These are phyloP conservation scores for Silene vulgaris DNA, from an alignment of 179 eudicot species.

Conservation along the genomic window DNA sequence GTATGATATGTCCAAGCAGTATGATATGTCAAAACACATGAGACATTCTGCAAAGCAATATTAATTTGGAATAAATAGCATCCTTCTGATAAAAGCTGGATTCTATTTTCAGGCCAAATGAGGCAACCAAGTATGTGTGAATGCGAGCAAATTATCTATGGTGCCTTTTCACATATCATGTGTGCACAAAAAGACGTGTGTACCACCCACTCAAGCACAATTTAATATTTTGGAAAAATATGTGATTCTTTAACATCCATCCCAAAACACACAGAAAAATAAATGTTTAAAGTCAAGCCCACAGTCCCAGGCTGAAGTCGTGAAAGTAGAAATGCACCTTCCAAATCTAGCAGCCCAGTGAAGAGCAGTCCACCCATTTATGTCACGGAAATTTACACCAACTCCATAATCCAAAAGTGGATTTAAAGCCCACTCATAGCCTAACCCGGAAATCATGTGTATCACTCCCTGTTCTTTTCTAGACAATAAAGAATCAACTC, in stretches of 20 bases:
- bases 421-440: slow-evolving; percentile 85
- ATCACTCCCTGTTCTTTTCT: slow-evolving; percentile 87
- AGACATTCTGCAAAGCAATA: slow-evolving; percentile 8
- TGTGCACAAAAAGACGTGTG: neutral
- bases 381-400: slow-evolving; percentile 75
- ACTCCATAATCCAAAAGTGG: slow-evolving; percentile 67
- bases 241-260: neutral
- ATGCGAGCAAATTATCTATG: neutral
- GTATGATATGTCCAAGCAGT: neutral
- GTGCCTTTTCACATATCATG: neutral
- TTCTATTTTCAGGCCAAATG: neutral
- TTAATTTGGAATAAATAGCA: neutral
- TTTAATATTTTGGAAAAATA: neutral
- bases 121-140: neutral
- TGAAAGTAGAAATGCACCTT: slow-evolving; percentile 43
- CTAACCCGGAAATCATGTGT: slow-evolving; percentile 86
- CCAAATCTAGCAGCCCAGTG: slow-evolving; percentile 99
- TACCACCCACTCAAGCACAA: neutral
- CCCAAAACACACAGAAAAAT: neutral
- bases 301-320: neutral
- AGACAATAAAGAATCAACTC: slow-evolving; percentile 48
- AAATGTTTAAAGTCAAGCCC: neutral
- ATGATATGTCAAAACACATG: neutral
- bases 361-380: slow-evolving; percentile 92
- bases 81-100: neutral